Base-by-base conservation (phyloP, 1,284 basidiomycete genomes). In the Ustilago trichophora region DNA sequence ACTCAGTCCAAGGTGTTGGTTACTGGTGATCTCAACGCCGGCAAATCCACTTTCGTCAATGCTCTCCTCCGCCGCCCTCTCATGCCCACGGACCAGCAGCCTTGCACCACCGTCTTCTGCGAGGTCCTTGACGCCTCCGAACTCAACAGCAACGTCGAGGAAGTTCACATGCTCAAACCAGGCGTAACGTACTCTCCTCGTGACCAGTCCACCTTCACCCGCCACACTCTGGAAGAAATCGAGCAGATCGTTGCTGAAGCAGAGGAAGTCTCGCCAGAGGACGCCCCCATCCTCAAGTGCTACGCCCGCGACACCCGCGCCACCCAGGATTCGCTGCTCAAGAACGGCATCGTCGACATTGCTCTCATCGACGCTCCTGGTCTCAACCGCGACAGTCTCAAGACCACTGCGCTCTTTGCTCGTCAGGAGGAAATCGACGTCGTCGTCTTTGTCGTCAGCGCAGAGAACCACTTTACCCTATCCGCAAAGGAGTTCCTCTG, bases 381-480 rank as follows among this genome's bases (percentile, higher is more conserved):
- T 62, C 88, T 99, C 45, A 99, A 99, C 83, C 88, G 93, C 54
- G 96, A 98, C 82, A 93, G 90, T 55, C 83, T 95, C 78, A 92
- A 96, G 85, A 99, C 96, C 0, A 99, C 95, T 3, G 92, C 93
- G 8, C 85, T 98, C 41, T 98, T 98, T 78, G 88, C 94, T 16
- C 91, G 93, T 27, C 95, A 98, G 82, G 92, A 96, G 82, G 93
- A 98, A 83, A 98, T 99, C 51, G 96, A 99, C 80, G 95, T 99
- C 24, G 89, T 99, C 53, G 94, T 99, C 50, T 99, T 98, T 82
- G 93, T 98, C 68, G 93, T 98, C 42, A 93, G 91, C 1, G 93
- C 96, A 7, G 95, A 98, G 84, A 98, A 98, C 83, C 95, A 98
- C 85, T 97, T 99, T 81, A 99, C 96, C 0, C 86, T 97, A 7